These are phyloP conservation scores for Flagelloscypha sp. DNA, from an alignment of 768 basidiomycete species.

Conservation along the genomic window DNA sequence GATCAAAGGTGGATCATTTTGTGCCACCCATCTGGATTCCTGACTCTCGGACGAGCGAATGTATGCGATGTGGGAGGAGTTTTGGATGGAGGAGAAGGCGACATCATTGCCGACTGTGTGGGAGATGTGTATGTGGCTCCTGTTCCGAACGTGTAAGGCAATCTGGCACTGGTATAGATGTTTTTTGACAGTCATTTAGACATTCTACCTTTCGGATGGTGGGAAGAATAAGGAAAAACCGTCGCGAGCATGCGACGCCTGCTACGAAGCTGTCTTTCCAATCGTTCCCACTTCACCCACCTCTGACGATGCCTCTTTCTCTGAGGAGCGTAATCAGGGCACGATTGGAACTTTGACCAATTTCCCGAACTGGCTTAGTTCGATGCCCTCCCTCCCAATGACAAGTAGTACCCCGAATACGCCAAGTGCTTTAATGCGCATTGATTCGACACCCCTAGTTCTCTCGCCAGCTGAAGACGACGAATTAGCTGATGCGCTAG, in stretches of 20 bases:
- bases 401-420: no score
- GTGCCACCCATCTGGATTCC: slow-evolving; percentile 92
- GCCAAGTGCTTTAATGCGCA: slow-evolving; percentile 42
- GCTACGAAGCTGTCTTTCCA: slow-evolving; percentile 83
- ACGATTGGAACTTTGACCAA: slow-evolving; percentile 44
- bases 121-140: slow-evolving; percentile 73
- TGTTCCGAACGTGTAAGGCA: slow-evolving; percentile 72
- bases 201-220: slow-evolving; percentile 71
- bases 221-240: slow-evolving; percentile 43
- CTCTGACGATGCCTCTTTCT: neutral
- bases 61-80: slow-evolving; percentile 73
- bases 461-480: slow-evolving; percentile 9
- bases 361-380: slow-evolving; percentile 42
- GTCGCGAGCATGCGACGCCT: slow-evolving; percentile 77
- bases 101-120: slow-evolving; percentile 85
- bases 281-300: slow-evolving; percentile 5
- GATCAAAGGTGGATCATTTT: slow-evolving; percentile 58
- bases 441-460: slow-evolving; percentile 26
- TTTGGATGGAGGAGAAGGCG: slow-evolving; percentile 76
- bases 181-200: slow-evolving; percentile 34
- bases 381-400: slow-evolving; percentile 44
- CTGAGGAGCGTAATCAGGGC: slow-evolving; percentile 14
- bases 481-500: slow-evolving; percentile 16
- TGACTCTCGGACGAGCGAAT: slow-evolving; percentile 71
- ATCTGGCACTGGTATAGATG: neutral